Base-by-base conservation (phyloP, 177 flowering plant genomes). In the Vitis hybrid region DNA sequence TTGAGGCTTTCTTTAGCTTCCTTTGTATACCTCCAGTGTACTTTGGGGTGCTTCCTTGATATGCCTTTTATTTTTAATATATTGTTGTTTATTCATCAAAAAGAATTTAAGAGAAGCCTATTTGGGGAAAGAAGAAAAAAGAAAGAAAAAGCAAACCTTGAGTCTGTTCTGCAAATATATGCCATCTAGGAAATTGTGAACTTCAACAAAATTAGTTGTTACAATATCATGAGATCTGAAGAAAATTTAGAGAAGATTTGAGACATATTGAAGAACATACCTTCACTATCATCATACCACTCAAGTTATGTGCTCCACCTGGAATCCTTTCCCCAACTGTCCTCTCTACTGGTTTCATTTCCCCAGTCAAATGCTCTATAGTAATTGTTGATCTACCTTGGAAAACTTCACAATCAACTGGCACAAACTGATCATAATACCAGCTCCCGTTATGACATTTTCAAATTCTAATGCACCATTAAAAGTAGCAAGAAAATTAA, bases 241-340 rank as follows among this genome's bases (percentile, higher is more conserved):
- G 45, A 39, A 39, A 39, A 39, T 39, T 39, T 39, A 39, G 45
- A 39, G 45, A 39, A 6, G 45, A 39, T 4, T 39, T 39, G 45
- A 39, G 45, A 39, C 45, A 39, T 39, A 39, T 39, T 39, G 45
- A 39, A 39, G 45, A 39, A 65, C 77, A 66, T 77, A 93, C 99
- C 95, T 90, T 95, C 39, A 95, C 88, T 72, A 95, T 83, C 84
- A 95, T 84, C 91, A 95, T 88, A 51, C 99, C 99, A 81, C 93
- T 98, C 86, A 90, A 79, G 78, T 91, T 95, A 78, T 97, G 85
- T 52, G 99, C 99, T 66, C 99, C 99, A 57, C 99, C 98, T 69
- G 99, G 99, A 82, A 95, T 81, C 70, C 82, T 82, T 76, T 95
- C 97, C 67, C 97, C 98, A 71, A 80, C 86, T 72, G 82, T 87